A percentile compares a stretch with the other conserved stretches of the same genome.
phyloP scores from a whole-genome alignment of 2,329 filamentous ascomycete genomes.

The Colletotrichum sp. region DNA sequence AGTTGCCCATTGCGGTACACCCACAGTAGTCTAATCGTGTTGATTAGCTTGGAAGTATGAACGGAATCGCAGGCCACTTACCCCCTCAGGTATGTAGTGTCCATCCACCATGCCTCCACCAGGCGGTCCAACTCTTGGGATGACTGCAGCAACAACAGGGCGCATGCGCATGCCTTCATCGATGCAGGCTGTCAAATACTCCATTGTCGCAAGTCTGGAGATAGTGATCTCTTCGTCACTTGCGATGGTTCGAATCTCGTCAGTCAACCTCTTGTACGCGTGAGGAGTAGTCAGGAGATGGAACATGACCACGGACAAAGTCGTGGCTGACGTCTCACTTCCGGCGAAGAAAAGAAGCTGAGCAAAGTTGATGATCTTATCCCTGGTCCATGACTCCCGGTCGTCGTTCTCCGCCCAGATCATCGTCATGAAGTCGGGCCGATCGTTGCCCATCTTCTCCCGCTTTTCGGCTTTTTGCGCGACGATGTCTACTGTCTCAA shows the following conservation, averaged over 20 bases:
- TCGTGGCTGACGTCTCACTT: background rate
- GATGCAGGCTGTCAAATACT: slow-evolving; percentile 30
- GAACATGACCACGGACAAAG: background rate
- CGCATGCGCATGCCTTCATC: slow-evolving; percentile 43
- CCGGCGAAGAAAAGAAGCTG: background rate
- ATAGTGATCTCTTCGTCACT: slow-evolving; percentile 35
- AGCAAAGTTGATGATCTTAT: background rate
- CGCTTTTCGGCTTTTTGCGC: background rate
- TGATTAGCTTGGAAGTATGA: background rate
- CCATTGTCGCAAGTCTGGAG: slow-evolving; percentile 33
- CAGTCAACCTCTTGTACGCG: slow-evolving; percentile 24
- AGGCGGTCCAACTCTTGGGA: background rate
- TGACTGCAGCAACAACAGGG: slow-evolving; percentile 24
- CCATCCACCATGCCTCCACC: slow-evolving; percentile 34
- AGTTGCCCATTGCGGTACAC: background rate
- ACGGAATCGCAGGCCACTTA: background rate
- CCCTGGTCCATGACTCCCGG: background rate
- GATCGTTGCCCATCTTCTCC: background rate
- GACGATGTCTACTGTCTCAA: background rate
- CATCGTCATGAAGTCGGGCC: background rate
- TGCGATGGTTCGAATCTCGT: slow-evolving; percentile 39
- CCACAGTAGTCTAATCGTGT: background rate
- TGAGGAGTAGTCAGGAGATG: background rate
- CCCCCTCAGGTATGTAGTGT: slow-evolving; percentile 34
- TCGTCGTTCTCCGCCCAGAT: background rate